Percentiles rank a stretch among this genome's conserved stretches.
Evolutionary conservation across 257 asterid genomes (phyloP).

Genomic region (Solanum acaule): DNA sequence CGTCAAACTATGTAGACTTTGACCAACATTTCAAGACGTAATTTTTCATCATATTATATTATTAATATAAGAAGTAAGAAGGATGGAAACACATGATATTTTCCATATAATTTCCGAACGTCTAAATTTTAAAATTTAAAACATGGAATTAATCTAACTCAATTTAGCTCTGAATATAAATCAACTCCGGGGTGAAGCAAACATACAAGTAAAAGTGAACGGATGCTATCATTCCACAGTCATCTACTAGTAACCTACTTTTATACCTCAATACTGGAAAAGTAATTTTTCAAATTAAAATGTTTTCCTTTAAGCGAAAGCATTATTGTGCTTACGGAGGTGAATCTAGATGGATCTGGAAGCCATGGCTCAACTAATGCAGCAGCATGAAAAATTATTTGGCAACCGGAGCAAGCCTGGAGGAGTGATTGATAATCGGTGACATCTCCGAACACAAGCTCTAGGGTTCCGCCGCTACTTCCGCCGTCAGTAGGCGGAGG

Average conservation of each 20-base stretch:
- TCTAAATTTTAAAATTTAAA: neutral
- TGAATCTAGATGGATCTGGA: slow-evolving; percentile 70
- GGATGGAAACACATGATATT: neutral
- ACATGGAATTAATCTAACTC: neutral
- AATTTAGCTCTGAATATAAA: neutral
- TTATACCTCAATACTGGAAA: neutral
- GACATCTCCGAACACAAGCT: slow-evolving; percentile 78
- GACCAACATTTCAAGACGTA: no score
- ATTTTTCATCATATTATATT: no score
- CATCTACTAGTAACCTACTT: neutral
- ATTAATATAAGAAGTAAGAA: neutral
- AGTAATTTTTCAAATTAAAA: neutral
- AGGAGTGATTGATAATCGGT: slow-evolving; percentile 66
- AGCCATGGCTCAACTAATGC: slow-evolving; percentile 96
- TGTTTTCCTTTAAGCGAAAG: no score
- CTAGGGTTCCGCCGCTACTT: slow-evolving; percentile 32
- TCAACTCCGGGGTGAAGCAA: neutral
- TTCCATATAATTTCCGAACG: neutral
- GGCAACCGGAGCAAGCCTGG: slow-evolving; percentile 69
- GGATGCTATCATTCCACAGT: no score
- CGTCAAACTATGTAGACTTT: no score
- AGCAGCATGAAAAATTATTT: slow-evolving; percentile 73
- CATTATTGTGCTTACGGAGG: slow-evolving; percentile 17
- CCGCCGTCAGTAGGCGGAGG: slow-evolving; percentile 36
- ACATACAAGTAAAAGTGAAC: neutral